Conservation (phyloP, 169 alveolate genomes). For the Miamiensis avidus region DNA sequence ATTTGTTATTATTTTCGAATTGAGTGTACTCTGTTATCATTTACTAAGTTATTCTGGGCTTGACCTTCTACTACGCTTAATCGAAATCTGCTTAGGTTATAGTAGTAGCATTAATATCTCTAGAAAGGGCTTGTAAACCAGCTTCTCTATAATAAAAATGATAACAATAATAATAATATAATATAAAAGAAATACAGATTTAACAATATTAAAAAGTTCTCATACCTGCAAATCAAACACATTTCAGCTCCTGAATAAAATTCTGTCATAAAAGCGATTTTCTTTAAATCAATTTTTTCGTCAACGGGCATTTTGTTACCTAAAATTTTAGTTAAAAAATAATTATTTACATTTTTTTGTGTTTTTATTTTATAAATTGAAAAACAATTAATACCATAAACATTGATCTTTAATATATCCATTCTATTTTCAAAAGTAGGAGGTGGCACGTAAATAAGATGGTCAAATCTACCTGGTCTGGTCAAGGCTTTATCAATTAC, state of each 20-base stretch:
- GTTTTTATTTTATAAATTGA: constrained; percentile 51
- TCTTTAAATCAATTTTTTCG: constrained; percentile 76
- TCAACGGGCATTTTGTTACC: constrained; percentile 34
- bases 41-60: constrained; percentile 58
- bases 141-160: not conserved
- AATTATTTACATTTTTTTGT: constrained; percentile 12
- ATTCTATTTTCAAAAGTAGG: constrained; percentile 95
- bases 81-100: constrained; percentile 53
- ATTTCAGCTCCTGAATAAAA: constrained; percentile 94
- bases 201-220: constrained; percentile 71
- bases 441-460: constrained; percentile 96
- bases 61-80: constrained; percentile 56
- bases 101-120: constrained; percentile 60
- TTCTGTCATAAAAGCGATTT: constrained; percentile 84
- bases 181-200: constrained; percentile 1
- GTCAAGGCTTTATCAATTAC: constrained; percentile 96
- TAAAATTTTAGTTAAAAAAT: not conserved
- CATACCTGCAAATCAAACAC: constrained; percentile 69
- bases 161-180: no score
- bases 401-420: constrained; percentile 87
- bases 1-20: constrained; percentile 11
- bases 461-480: constrained; percentile 99
- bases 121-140: constrained; percentile 64
- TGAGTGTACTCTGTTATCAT: constrained; percentile 43
- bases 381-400: not conserved